Conservation (phyloP, 2,329 filamentous ascomycete species). For the Colletotrichum sublineola region DNA sequence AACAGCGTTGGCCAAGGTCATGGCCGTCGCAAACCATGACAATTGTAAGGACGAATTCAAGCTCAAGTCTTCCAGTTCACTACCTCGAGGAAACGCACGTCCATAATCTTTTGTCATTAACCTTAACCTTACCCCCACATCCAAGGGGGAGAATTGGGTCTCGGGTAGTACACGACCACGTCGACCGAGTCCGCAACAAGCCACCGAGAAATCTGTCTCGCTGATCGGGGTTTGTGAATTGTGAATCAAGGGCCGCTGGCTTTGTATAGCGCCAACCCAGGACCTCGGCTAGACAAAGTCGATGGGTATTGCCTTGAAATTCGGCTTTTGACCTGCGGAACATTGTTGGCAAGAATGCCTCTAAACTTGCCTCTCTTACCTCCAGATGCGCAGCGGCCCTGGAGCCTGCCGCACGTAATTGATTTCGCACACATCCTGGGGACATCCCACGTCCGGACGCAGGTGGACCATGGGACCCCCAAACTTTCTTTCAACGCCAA, state of each 20-base stretch:
- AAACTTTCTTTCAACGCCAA: constrained; percentile 42
- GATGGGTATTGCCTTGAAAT: background rate
- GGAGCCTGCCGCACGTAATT: constrained; percentile 29
- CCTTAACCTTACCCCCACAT: background rate
- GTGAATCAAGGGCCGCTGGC: background rate
- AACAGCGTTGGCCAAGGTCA: background rate
- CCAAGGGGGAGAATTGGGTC: background rate
- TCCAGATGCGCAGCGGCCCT: constrained; percentile 26
- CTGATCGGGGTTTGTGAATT: background rate
- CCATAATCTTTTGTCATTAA: background rate
- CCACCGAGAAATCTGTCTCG: background rate
- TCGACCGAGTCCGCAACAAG: background rate
- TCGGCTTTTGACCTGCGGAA: background rate
- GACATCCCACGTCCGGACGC: constrained; percentile 40
- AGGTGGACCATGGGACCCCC: constrained; percentile 40
- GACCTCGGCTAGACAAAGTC: too few relatives aligned
- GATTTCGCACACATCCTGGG: constrained; percentile 15
- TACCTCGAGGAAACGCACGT: background rate
- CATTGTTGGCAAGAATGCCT: background rate
- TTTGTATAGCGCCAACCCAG: background rate
- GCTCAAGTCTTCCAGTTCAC: background rate
- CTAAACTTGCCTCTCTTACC: constrained; percentile 11
- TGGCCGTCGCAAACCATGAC: background rate
- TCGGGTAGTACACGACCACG: background rate
- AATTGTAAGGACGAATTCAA: background rate